These are phyloP conservation scores for Saccharomyces hybrid DNA, from an alignment of 1,139 yeast genomes.

Conservation along the genomic window DNA sequence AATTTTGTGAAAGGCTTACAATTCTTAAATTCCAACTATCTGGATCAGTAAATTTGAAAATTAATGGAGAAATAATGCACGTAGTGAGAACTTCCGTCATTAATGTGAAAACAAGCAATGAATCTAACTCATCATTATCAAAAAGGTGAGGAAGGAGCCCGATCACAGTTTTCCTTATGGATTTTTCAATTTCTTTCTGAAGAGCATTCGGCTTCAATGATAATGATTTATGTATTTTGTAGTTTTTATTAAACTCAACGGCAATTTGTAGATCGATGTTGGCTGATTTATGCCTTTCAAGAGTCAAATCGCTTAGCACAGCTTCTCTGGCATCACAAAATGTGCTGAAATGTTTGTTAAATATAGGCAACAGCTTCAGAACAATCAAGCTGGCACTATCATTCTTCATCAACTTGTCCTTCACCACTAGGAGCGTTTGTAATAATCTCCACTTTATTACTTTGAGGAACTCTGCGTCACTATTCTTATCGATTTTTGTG, in stretches of 20 bases:
- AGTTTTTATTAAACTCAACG: conserved; percentile 45
- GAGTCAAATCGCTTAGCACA: conserved; percentile 27
- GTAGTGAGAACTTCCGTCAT: conserved; percentile 59
- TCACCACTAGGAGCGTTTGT: conserved; percentile 37
- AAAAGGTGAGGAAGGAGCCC: conserved; percentile 47
- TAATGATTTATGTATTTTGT: conserved; percentile 57
- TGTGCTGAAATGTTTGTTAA: conserved; percentile 56
- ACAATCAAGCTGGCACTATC: conserved; percentile 57
- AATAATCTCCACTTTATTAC: conserved; percentile 46
- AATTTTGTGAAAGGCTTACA: conserved; percentile 53
- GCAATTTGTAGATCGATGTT: conserved; percentile 53
- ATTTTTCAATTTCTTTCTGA: conserved; percentile 45
- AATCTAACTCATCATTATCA: conserved; percentile 42
- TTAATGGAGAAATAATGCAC: conserved; percentile 46
- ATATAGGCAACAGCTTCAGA: conserved; percentile 50
- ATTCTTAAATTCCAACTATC: conserved; percentile 70
- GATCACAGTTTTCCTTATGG: conserved; percentile 41
- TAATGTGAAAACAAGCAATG: conserved; percentile 44
- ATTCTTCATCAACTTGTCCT: conserved; percentile 36
- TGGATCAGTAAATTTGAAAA: conserved; percentile 57
- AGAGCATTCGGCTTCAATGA: conserved; percentile 33
- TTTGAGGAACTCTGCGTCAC: conserved; percentile 41
- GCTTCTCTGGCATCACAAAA: conserved; percentile 49
- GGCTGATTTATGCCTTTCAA: conserved; percentile 33
- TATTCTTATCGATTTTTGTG: conserved; percentile 35